Percentiles rank a stretch among this genome's conserved stretches.
Evolutionary conservation across 345 rosid genomes (phyloP).

Genomic region (Iberis pinnata): DNA sequence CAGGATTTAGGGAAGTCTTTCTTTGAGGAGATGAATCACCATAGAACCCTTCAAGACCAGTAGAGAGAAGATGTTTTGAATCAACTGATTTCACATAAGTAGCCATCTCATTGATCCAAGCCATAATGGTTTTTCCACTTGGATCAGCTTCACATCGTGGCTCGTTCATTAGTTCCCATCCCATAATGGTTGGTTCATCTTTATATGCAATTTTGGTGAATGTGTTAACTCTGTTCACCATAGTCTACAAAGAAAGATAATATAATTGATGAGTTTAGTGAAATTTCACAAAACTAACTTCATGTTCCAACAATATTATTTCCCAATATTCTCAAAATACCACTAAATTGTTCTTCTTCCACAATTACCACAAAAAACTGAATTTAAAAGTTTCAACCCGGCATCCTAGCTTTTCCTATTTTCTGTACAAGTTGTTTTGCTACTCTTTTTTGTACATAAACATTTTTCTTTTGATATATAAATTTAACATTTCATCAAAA

Average conservation of each 20-base stretch:
- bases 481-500: too few species aligned
- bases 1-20: conserved; percentile 30
- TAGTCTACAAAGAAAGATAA: conserved; percentile 32
- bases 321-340: too few species aligned
- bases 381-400: too few species aligned
- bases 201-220: conserved; percentile 55
- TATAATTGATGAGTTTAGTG: too few species aligned
- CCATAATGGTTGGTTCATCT: conserved; percentile 71
- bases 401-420: too few species aligned
- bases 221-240: conserved; percentile 56
- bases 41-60: conserved; percentile 76
- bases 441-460: too few species aligned
- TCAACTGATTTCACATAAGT: conserved; percentile 58
- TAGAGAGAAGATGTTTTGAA: conserved; percentile 43
- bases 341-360: too few species aligned
- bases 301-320: too few species aligned
- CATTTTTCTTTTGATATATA: too few species aligned
- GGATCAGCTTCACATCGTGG: conserved; percentile 48
- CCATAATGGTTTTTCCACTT: conserved; percentile 47
- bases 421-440: too few species aligned
- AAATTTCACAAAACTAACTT: too few species aligned
- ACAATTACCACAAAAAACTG: too few species aligned
- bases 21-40: conserved; percentile 42
- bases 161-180: conserved; percentile 89
- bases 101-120: conserved; percentile 66